These are phyloP conservation scores for Talaromyces wortmannii DNA, from an alignment of 495 filamentous ascomycete species.

Conservation along the genomic window DNA sequence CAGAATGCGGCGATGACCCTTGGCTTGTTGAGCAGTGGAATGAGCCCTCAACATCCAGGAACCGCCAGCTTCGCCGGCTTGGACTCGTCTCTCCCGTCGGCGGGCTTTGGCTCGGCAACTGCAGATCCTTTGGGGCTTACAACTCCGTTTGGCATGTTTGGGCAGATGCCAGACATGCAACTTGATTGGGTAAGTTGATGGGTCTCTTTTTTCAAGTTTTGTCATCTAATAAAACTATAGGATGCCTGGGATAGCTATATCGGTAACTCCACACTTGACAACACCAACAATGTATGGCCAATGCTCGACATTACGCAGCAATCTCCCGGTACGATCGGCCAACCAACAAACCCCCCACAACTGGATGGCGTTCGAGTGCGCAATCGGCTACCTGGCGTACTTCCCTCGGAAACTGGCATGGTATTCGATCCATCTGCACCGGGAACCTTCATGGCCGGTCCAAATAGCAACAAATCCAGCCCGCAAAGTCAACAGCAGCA, in stretches of 20 bases:
- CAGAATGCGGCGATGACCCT: conserved; percentile 73
- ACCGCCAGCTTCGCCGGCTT: conserved; percentile 21
- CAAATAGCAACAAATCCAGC: conserved; percentile 1
- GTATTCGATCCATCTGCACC: background rate
- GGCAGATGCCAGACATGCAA: conserved; percentile 55
- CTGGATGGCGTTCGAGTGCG: background rate
- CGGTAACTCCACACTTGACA: conserved; percentile 41
- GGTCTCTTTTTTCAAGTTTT: background rate
- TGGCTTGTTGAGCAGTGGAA: conserved; percentile 67
- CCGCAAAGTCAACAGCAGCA: background rate
- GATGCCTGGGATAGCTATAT: conserved; percentile 53
- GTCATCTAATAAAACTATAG: conserved; percentile 21
- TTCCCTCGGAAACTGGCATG: background rate
- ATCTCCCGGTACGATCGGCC: background rate
- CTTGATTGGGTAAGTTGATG: conserved; percentile 68
- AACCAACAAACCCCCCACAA: background rate
- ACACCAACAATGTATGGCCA: conserved; percentile 39
- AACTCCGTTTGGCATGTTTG: conserved; percentile 51
- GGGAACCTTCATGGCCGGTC: conserved; percentile 1
- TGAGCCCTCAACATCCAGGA: conserved; percentile 52
- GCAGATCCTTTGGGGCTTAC: conserved; percentile 29
- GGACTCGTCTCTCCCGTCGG: conserved; percentile 23
- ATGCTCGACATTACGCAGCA: conserved; percentile 28
- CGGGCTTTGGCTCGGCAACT: conserved; percentile 24
- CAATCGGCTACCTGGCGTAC: background rate